Evolutionary conservation across 2,329 filamentous ascomycete species (phyloP), one percentile per base, ranked within the genome.

Genomic region (Chaetoscypha palmicola): DNA sequence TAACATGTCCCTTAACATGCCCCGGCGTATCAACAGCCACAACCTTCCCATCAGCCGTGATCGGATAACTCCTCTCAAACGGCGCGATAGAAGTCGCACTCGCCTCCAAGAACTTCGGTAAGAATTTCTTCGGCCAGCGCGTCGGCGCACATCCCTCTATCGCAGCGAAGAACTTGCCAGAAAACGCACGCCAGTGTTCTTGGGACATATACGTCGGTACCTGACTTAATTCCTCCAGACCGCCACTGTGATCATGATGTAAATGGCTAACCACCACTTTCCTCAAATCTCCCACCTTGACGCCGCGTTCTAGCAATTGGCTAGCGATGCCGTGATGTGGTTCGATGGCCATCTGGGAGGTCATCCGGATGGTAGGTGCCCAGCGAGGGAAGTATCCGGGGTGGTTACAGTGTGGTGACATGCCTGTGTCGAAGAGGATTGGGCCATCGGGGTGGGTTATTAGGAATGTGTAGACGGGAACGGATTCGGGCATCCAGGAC

Each of bases 1-100:
- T 58, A 8, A 64, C 47, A 42, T 65, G 63, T 0, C 63, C 62
- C 1, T 57, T 57, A 3, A 63, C 59, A 43, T 65, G 62, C 5
- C 63, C 63, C 9, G 62, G 59, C 4, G 63, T 65, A 34, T 61
- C 56, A 1, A 65, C 59, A 4, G 56, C 57, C 1, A 58, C 51
- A 14, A 65, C 48, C 8, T 40, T 54, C 0, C 58, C 61, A 52
- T 64, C 57, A 2, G 36, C 36, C 5, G 63, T 63, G 7, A 65
- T 42, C 7, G 54, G 55, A 42, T 52, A 57, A 4, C 54, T 58
- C 16, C 55, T 38, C 16, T 45, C 48, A 53, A 60, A 65, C 0
- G 62, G 62, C 2, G 62, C 62, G 21, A 64, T 41, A 2, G 54
- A 19, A 2, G 38, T 36, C 12, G 55, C 54, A n/a, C 48, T 37